Conservation (phyloP, 306 rosid species). For the Oxytropis ochrocephala region DNA sequence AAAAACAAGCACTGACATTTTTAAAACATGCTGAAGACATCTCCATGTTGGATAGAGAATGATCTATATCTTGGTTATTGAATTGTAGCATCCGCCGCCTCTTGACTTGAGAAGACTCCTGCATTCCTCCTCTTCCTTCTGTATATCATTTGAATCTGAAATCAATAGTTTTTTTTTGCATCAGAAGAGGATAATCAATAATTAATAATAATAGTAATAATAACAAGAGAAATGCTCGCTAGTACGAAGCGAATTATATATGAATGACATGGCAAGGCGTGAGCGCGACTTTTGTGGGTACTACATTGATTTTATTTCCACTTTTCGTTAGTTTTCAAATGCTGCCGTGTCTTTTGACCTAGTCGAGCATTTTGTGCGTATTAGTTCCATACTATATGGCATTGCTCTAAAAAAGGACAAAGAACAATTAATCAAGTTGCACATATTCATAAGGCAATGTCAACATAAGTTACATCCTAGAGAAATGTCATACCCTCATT, state of each 20-base stretch:
- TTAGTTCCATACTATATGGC: no score
- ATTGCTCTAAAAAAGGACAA: background rate
- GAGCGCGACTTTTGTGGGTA: no score
- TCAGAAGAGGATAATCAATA: conserved; percentile 18
- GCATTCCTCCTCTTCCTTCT: conserved; percentile 51
- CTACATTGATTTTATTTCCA: no score
- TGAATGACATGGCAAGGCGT: no score
- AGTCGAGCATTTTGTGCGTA: no score
- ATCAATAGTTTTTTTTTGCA: conserved; percentile 21
- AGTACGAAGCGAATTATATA: no score
- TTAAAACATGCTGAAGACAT: conserved; percentile 46
- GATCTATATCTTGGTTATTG: conserved; percentile 37
- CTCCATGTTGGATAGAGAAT: conserved; percentile 45
- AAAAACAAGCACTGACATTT: conserved; percentile 47
- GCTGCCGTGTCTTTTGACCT: no score
- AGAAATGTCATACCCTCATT: conserved; percentile 32
- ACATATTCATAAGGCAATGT: conserved; percentile 2
- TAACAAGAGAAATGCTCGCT: background rate
- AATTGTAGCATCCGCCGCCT: conserved; percentile 92
- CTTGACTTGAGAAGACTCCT: conserved; percentile 65
- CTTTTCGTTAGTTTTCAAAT: no score
- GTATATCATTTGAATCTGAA: conserved; percentile 53
- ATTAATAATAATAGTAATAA: background rate
- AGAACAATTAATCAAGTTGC: background rate
- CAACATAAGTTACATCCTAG: background rate